Evolutionary conservation across 2,329 filamentous ascomycete genomes (phyloP).

Genomic region (Neonectria faginata): DNA sequence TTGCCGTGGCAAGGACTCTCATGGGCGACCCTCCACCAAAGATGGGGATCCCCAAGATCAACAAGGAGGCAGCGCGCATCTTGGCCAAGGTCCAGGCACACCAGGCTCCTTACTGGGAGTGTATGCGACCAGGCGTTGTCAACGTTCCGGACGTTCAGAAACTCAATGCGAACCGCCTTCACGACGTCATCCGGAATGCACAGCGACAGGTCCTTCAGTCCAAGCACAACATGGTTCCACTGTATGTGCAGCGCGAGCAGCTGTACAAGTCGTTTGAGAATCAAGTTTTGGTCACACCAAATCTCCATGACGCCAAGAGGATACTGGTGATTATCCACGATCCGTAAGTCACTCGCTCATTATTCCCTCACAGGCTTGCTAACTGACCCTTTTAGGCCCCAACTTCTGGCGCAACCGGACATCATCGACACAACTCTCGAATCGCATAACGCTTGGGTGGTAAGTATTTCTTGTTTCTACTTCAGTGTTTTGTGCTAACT

Average conservation of each 20-base stretch:
- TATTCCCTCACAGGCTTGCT: neutral
- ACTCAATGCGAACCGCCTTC: slow-evolving; percentile 72
- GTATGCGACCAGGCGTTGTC: slow-evolving; percentile 78
- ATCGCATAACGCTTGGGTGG: slow-evolving; percentile 88
- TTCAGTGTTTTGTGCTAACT: slow-evolving; percentile 22
- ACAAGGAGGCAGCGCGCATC: slow-evolving; percentile 66
- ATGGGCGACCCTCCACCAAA: slow-evolving; percentile 91
- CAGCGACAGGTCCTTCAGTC: slow-evolving; percentile 79
- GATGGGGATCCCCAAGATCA: slow-evolving; percentile 67
- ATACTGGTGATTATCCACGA: slow-evolving; percentile 92
- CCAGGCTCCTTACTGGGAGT: slow-evolving; percentile 84
- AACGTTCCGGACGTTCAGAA: slow-evolving; percentile 64
- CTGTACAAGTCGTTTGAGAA: slow-evolving; percentile 85
- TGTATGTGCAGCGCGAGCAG: slow-evolving; percentile 81
- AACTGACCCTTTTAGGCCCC: slow-evolving; percentile 62
- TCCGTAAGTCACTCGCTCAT: slow-evolving; percentile 68
- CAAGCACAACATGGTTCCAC: slow-evolving; percentile 80
- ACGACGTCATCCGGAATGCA: slow-evolving; percentile 82
- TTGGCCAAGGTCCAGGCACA: slow-evolving; percentile 69
- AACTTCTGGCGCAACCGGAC: slow-evolving; percentile 75
- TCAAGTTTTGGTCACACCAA: slow-evolving; percentile 84
- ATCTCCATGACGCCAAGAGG: slow-evolving; percentile 73
- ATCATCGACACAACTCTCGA: slow-evolving; percentile 79
- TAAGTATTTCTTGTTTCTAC: slow-evolving; percentile 59
- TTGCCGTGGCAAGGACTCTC: slow-evolving; percentile 89